Percentiles rank a stretch among this genome's conserved stretches.
Conservation (phyloP, 805 yeast species). For the Candida andamanensis region DNA sequence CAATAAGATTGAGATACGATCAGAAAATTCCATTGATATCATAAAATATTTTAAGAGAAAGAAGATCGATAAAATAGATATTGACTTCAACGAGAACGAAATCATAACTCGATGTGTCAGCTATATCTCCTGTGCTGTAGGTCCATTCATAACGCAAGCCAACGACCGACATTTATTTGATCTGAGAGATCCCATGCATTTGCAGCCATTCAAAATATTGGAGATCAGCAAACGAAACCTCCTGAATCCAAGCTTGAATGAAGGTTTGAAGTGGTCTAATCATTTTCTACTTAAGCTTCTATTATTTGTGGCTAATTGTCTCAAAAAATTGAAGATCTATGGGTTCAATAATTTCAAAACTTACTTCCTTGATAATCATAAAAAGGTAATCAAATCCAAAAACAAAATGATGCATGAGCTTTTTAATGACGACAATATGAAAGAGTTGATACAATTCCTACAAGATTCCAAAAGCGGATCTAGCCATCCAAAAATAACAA, state of each 20-base stretch:
- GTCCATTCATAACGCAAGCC: slow-evolving; percentile 61
- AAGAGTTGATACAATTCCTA: slow-evolving; percentile 34
- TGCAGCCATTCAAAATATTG: slow-evolving; percentile 68
- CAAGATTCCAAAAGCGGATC: slow-evolving; percentile 13
- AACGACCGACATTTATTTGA: slow-evolving; percentile 54
- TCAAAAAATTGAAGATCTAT: slow-evolving; percentile 67
- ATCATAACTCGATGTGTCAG: slow-evolving; percentile 35
- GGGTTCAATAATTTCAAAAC: slow-evolving; percentile 75
- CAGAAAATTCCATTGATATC: slow-evolving; percentile 80
- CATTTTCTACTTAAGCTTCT: slow-evolving; percentile 58
- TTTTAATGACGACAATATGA: slow-evolving; percentile 30
- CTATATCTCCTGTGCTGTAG: slow-evolving; percentile 56
- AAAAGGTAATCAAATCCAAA: slow-evolving; percentile 51
- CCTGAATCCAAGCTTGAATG: slow-evolving; percentile 50
- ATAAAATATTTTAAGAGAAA: slow-evolving; percentile 71
- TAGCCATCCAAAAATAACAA: slow-evolving; percentile 65
- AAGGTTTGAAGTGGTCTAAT: slow-evolving; percentile 71
- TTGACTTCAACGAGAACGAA: slow-evolving; percentile 29
- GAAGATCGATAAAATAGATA: slow-evolving; percentile 57
- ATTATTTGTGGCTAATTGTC: slow-evolving; percentile 67
- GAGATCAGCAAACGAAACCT: slow-evolving; percentile 59
- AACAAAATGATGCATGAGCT: slow-evolving; percentile 60
- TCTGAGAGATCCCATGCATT: slow-evolving; percentile 57
- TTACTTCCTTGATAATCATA: slow-evolving; percentile 59
- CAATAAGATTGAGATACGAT: slow-evolving; percentile 76